phyloP scores from a whole-genome alignment of 768 basidiomycete genomes.

The Jaapia argillacea region DNA sequence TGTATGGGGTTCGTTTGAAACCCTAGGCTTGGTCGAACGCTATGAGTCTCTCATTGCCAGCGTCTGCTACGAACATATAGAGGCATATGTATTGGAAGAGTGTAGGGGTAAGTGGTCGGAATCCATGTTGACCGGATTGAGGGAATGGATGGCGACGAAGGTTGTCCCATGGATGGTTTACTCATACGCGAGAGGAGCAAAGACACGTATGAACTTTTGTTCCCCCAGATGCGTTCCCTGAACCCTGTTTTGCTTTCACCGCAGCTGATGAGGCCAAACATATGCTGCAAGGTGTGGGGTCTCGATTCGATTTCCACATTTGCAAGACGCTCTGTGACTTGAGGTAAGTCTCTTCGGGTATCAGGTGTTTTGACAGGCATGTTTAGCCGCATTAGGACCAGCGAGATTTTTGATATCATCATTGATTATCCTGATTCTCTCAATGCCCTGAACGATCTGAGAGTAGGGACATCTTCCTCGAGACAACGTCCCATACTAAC shows the following conservation, averaged over 20 bases:
- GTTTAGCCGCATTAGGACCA: slow-evolving; percentile 30
- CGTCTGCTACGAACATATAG: slow-evolving; percentile 83
- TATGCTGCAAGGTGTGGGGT: slow-evolving; percentile 69
- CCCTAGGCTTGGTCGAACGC: slow-evolving; percentile 68
- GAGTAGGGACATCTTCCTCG: slow-evolving; percentile 30
- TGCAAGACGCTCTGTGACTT: slow-evolving; percentile 86
- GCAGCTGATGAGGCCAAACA: slow-evolving; percentile 66
- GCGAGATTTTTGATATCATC: slow-evolving; percentile 93
- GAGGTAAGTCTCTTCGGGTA: slow-evolving; percentile 35
- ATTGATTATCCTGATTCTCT: slow-evolving; percentile 87
- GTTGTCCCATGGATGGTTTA: slow-evolving; percentile 81
- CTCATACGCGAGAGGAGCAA: slow-evolving; percentile 64
- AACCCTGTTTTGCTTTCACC: slow-evolving; percentile 5
- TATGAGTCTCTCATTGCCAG: slow-evolving; percentile 78
- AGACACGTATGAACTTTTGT: slow-evolving; percentile 44
- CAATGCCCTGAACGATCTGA: slow-evolving; percentile 79
- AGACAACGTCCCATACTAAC: slow-evolving; percentile 2
- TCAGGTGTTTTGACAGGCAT: not conserved
- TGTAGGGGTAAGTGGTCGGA: slow-evolving; percentile 65
- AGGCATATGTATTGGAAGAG: slow-evolving; percentile 52
- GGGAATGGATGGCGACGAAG: slow-evolving; percentile 69
- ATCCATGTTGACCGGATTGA: slow-evolving; percentile 48
- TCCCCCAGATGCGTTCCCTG: slow-evolving; percentile 2
- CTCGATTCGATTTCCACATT: slow-evolving; percentile 86
- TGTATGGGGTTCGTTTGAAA: slow-evolving; percentile 55